Evolutionary conservation across 805 yeast species (phyloP), one percentile per base, ranked within the genome.

Genomic region (Barnettozyma siamensis): DNA sequence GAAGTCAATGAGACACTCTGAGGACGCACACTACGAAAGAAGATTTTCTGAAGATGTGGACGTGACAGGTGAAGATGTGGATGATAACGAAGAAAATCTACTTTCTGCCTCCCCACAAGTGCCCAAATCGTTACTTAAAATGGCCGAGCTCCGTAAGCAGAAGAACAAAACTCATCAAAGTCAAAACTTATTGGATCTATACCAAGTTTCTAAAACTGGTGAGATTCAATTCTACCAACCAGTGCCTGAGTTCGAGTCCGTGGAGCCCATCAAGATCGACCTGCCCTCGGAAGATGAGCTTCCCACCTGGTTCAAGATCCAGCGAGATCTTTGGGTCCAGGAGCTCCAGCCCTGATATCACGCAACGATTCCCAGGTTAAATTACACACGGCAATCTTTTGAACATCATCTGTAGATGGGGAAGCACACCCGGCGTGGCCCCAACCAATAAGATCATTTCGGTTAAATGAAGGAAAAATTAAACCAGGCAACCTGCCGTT

Each of bases 221-320:
- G 45, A 45, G 23, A 37, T 46, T 34, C 37, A 24, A 13, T 57
- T 55, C 33, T 57, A 57, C 35, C 23, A 43, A 11, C 41, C 58
- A 2, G 47, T 42, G 4, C 38, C 43, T 1, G 43, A 40, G n/a
- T 54, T 53, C 40, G 44, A 43, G 26, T 38, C 39, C 8, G 50
- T 49, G 9, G 53, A 49, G 2, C 16, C 42, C 3, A 51, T 57
- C 16, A 40, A 41, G 17, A 49, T 68, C 8, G 52, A 52, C 15
- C 50, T 68, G 7, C 95, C 95, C 0, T 64, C 70, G 8, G 88
- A 80, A 38, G 61, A 67, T 11, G 66, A 71, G 31, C 65, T 88
- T n/a, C 95, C 95, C 0, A 65, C 57, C 2, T 88, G 96, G 96
- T 85, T 86, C 51, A 66, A 66, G 17, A 59, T 64, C 24, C 84